A percentile compares a stretch with the other conserved stretches of the same genome.
These are phyloP conservation scores for Saccharum hybrid DNA, from an alignment of 202 grass and related monocot genomes.

Conservation along the genomic window DNA sequence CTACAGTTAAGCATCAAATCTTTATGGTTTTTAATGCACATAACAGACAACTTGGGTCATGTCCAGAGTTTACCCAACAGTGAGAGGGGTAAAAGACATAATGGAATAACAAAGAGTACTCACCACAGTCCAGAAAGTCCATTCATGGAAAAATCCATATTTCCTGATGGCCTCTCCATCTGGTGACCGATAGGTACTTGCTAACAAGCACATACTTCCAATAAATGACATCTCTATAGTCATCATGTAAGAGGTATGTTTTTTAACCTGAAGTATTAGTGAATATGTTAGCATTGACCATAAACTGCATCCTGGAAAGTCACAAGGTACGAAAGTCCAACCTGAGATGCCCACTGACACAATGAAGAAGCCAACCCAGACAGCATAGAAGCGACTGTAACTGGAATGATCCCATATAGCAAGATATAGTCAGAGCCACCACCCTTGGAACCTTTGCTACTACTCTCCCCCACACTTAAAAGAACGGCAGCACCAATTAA, in stretches of 20 bases:
- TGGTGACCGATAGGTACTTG: constrained; percentile 81
- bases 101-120: constrained; percentile 42
- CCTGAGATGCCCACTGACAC: constrained; percentile 97
- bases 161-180: constrained; percentile 89
- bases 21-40: not conserved
- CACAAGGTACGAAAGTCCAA: constrained; percentile 44
- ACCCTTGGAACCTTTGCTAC: constrained; percentile 57
- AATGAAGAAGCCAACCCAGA: constrained; percentile 91
- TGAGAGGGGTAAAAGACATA: constrained; percentile 8
- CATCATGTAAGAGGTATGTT: constrained; percentile 95
- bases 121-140: constrained; percentile 82
- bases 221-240: constrained; percentile 98
- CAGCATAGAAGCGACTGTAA: constrained; percentile 83
- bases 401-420: constrained; percentile 89
- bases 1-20: not conserved
- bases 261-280: constrained; percentile 87
- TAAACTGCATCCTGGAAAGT: constrained; percentile 40
- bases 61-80: constrained; percentile 20
- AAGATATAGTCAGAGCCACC: constrained; percentile 65
- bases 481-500: constrained; percentile 83
- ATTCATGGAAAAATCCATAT: constrained; percentile 91
- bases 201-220: constrained; percentile 84
- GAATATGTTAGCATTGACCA: constrained; percentile 34
- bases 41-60: not conserved
- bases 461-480: constrained; percentile 83